Base-by-base conservation (phyloP, 345 rosid genomes). In the Hypericum androsaemum region DNA sequence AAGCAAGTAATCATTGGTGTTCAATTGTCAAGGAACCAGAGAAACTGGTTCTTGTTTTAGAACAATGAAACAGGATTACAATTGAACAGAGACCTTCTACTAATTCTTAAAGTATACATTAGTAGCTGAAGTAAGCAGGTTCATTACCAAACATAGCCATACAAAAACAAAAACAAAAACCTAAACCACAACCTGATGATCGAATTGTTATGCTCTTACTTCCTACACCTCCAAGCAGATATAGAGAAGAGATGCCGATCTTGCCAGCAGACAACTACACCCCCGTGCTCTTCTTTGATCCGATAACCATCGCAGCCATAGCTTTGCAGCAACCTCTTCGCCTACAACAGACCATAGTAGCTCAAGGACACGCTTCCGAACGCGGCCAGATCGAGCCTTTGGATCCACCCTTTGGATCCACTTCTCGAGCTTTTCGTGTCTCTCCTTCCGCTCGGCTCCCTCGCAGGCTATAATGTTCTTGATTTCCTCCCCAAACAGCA, bases 221-320 rank as follows among this genome's bases (percentile, higher is more conserved):
- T 89, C 76, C 88, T 77, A 75, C 81, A 74, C 58, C 76, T 75
- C 96, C 98, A 87, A 47, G 96, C 87, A 10, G 98, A 90, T 43
- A 87, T 68, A 0, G 96, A 82, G 61, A 73, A 90, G 7, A 90
- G 75, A 14, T 90, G 76, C 10, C 95, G 74, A 61, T 86, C 96
- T 43, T 90, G 92, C 98, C 98, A 87, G 74, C 92, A 82, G 41
- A 87, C 76, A 39, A 82, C 79, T 0, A 71, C 73, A 32, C 87
- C 73, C 2, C 96, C 94, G n/a, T 72, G 84, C 54, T 82, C 90
- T 59, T 89, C 95, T 58, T 72, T 84, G 54, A 86, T 76, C 51
- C 66, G 79, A 54, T 82, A 86, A 5, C 90, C 89, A 10, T 86
- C 89, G 53, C 84, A 84, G 39, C 80, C 78, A 49, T 73, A 86